phyloP scores from a whole-genome alignment of 1,139 yeast species.

The Eremothecium gossypii region DNA sequence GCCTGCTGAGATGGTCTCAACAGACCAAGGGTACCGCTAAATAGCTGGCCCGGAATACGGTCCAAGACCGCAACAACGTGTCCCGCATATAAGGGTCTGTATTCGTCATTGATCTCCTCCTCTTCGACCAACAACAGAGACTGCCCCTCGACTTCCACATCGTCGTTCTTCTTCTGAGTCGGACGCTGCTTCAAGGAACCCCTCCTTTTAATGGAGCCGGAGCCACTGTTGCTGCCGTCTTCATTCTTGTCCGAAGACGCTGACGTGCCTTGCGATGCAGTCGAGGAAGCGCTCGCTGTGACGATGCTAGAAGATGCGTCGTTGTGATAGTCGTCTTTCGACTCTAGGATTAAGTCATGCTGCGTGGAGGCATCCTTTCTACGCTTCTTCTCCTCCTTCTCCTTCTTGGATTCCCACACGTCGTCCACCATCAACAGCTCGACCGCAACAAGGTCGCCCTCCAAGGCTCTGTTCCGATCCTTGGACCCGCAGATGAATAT shows the following conservation, averaged over 20 bases:
- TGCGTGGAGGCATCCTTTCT: slow-evolving; percentile 54
- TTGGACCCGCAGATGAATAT: slow-evolving; percentile 98
- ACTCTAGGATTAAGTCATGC: slow-evolving; percentile 31
- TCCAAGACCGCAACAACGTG: slow-evolving; percentile 97
- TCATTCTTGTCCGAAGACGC: slow-evolving; percentile 17
- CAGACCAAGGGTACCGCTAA: slow-evolving; percentile 86
- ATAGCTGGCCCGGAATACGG: slow-evolving; percentile 92
- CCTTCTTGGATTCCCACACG: slow-evolving; percentile 94
- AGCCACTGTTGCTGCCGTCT: slow-evolving; percentile 18
- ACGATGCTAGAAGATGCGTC: slow-evolving; percentile 49
- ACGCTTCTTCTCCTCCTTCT: slow-evolving; percentile 93
- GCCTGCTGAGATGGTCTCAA: slow-evolving; percentile 96
- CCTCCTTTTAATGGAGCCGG: slow-evolving; percentile 53
- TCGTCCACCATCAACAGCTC: slow-evolving; percentile 92
- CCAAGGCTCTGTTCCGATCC: slow-evolving; percentile 94
- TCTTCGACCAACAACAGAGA: slow-evolving; percentile 84
- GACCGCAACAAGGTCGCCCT: slow-evolving; percentile 93
- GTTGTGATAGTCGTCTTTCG: slow-evolving; percentile 53
- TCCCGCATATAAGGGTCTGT: slow-evolving; percentile 92
- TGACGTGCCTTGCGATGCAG: slow-evolving; percentile 12
- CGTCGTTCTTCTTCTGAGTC: slow-evolving; percentile 96
- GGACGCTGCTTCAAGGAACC: slow-evolving; percentile 94
- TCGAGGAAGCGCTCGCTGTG: slow-evolving; percentile 22
- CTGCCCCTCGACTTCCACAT: slow-evolving; percentile 97
- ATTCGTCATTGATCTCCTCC: slow-evolving; percentile 88